Conservation (phyloP, 768 basidiomycete genomes). For the Leccinellum rugosiceps region DNA sequence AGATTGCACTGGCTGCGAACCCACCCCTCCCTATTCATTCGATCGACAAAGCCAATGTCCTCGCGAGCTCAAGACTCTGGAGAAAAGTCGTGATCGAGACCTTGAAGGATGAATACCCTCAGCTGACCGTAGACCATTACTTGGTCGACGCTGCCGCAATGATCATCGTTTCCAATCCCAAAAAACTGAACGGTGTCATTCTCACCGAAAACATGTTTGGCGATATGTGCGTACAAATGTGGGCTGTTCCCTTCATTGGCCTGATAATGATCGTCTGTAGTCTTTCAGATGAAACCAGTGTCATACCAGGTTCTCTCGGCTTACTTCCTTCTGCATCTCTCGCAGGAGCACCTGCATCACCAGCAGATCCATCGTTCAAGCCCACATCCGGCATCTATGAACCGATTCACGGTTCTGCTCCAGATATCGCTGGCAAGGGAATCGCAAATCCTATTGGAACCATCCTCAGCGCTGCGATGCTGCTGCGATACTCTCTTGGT, state of each 20-base stretch:
- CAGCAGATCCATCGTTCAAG: slow-evolving; percentile 56
- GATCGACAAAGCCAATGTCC: slow-evolving; percentile 98
- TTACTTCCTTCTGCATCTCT: slow-evolving; percentile 95
- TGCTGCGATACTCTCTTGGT: slow-evolving; percentile 92
- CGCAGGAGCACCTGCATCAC: slow-evolving; percentile 75
- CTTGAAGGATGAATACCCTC: slow-evolving; percentile 81
- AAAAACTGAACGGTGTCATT: slow-evolving; percentile 91
- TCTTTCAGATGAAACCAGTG: slow-evolving; percentile 93
- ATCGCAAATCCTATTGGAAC: slow-evolving; percentile 96
- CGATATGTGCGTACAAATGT: slow-evolving; percentile 72
- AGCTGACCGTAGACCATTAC: slow-evolving; percentile 83
- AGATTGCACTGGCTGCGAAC: slow-evolving; percentile 77
- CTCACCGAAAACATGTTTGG: slow-evolving; percentile 96
- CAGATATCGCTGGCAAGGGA: slow-evolving; percentile 91
- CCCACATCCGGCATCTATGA: slow-evolving; percentile 90
- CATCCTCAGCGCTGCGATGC: slow-evolving; percentile 90
- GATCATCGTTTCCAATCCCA: slow-evolving; percentile 87
- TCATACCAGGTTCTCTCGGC: slow-evolving; percentile 97
- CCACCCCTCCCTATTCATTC: slow-evolving; percentile 91
- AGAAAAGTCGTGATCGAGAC: slow-evolving; percentile 88
- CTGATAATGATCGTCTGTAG: slow-evolving; percentile 37
- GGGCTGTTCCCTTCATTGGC: not conserved
- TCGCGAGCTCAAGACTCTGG: slow-evolving; percentile 94
- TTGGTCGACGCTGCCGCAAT: slow-evolving; percentile 96
- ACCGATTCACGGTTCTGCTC: slow-evolving; percentile 94